Evolutionary conservation across 2,329 filamentous ascomycete species (phyloP), one percentile per base, ranked within the genome.

Genomic region (Pestalotiopsis sp.): DNA sequence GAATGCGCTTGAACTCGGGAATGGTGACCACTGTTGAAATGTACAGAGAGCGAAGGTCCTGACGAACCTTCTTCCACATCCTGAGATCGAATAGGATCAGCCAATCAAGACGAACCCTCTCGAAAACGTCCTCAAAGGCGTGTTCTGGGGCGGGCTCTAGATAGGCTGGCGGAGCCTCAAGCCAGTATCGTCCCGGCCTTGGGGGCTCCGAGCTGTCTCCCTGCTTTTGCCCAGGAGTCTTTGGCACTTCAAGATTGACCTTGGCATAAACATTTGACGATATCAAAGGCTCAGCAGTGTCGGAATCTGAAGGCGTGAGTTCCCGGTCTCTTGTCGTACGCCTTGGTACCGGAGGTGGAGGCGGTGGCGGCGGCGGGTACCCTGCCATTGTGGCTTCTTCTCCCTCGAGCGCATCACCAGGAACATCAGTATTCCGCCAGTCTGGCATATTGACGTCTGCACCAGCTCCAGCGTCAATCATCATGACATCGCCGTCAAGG

Each of bases 21-120:
- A 99, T 94, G 5, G 93, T 94, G 62, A 99, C 95, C 4, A 99
- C 94, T 0, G 96, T 99, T 63, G 93, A 96, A 74, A 99, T 97
- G 80, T 98, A 98, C 1, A 99, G 88, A 71, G 97, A 93, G 39
- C 96, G 91, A 68, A 99, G 87, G 77, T 97, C 93, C 64, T 95
- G 94, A 68, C 96, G 90, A 39, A 97, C 89, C 78, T 94, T 96
- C 82, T 99, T 99, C 96, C 96, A 99, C 86, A 99, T 90, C 57
- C 96, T 87, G 65, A 99, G 82, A 78, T 99, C 96, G 78, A 97
- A 99, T 9, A 99, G 85, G 38, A 99, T 93, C 77, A 99, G 87
- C 89, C 94, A 97, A 80, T 99, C 96, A 5, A 99, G 85, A 39
- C 96, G 91, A 13, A 98, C 92, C 39, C 95, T 91, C 77, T 95